A percentile compares a stretch with the other conserved stretches of the same genome.
These are phyloP conservation scores for Limnomonas spitsbergensis DNA, from an alignment of 139 green algal species.

Conservation along the genomic window DNA sequence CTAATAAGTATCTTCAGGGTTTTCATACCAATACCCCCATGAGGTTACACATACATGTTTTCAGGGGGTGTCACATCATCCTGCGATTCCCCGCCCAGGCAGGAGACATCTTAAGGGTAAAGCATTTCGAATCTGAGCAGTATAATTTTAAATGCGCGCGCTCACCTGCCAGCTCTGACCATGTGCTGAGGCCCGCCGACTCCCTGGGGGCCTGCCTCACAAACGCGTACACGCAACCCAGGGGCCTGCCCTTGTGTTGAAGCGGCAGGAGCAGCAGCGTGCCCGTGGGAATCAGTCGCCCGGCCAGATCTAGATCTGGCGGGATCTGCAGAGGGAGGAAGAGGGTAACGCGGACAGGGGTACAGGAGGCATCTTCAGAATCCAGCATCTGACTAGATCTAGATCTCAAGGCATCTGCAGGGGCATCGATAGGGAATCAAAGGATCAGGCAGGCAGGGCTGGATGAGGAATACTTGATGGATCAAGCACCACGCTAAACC, in stretches of 20 bases:
- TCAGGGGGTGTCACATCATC: too few species aligned
- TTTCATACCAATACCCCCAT: too few species aligned
- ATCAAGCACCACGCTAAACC: too few species aligned
- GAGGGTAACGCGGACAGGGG: constrained; percentile 25
- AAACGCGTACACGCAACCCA: constrained; percentile 31
- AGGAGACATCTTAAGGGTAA: too few species aligned
- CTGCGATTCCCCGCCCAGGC: too few species aligned
- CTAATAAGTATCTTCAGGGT: too few species aligned
- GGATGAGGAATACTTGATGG: too few species aligned
- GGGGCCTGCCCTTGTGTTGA: constrained; percentile 14
- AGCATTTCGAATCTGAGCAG: too few species aligned
- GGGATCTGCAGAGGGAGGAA: background rate
- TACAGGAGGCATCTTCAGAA: constrained; percentile 17
- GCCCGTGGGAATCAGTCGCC: background rate
- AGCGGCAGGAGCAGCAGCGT: constrained; percentile 34
- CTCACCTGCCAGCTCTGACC: background rate
- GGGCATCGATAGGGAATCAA: background rate
- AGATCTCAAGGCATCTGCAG: background rate
- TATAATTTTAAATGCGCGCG: too few species aligned
- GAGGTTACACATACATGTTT: too few species aligned
- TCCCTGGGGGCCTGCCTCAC: background rate
- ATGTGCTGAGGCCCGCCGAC: background rate
- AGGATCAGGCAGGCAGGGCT: background rate
- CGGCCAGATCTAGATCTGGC: background rate
- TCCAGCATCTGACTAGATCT: background rate